Evolutionary conservation across 805 yeast genomes (phyloP).

Genomic region (Clavispora fructus): DNA sequence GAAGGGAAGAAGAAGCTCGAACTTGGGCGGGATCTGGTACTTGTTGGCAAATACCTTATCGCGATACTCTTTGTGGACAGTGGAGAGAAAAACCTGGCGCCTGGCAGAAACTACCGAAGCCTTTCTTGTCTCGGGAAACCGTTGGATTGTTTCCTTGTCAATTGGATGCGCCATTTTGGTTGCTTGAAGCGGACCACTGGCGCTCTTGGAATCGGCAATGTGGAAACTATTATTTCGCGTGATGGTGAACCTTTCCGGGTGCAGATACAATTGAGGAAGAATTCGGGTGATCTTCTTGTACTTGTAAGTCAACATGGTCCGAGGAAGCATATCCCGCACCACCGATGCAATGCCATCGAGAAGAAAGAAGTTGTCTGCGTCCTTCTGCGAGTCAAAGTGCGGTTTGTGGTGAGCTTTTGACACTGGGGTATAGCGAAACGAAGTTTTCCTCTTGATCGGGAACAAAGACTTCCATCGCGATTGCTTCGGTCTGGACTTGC

Average conservation of each 20-base stretch:
- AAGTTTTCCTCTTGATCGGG: conserved; percentile 31
- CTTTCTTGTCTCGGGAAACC: neutral
- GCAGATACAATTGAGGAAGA: conserved; percentile 8
- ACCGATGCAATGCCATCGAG: conserved; percentile 16
- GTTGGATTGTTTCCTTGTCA: neutral
- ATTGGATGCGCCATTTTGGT: neutral
- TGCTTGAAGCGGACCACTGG: conserved; percentile 1
- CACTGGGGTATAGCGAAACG: conserved; percentile 22
- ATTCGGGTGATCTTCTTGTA: conserved; percentile 13
- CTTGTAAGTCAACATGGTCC: conserved; percentile 20
- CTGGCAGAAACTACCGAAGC: conserved; percentile 1
- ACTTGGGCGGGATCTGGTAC: conserved; percentile 19
- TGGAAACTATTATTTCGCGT: conserved; percentile 8
- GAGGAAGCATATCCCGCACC: conserved; percentile 27
- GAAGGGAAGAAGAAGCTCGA: conserved; percentile 26
- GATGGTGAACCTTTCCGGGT: conserved; percentile 5
- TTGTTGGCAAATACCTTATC: conserved; percentile 20
- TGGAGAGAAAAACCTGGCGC: conserved; percentile 13
- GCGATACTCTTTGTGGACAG: conserved; percentile 25
- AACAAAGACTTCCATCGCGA: conserved; percentile 20
- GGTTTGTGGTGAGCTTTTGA: conserved; percentile 13
- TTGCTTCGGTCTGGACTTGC: neutral
- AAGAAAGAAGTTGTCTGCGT: conserved; percentile 14
- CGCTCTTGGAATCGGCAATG: neutral
- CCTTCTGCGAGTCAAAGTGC: conserved; percentile 12